Conservation (phyloP, 257 asterid species). For the Paraleonurus japonicus region DNA sequence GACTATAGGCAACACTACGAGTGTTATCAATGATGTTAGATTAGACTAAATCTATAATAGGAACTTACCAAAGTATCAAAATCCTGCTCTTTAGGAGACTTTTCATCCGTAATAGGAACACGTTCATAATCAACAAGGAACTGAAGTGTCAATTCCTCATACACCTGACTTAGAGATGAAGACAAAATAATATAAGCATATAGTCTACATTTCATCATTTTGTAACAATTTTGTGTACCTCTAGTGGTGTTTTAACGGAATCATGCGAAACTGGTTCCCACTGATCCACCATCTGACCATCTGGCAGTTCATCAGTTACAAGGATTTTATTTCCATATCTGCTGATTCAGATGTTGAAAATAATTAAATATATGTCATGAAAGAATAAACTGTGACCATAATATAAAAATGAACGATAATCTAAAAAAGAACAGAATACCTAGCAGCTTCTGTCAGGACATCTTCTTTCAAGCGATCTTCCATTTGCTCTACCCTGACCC, state of each 20-base stretch:
- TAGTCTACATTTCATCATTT: conserved; percentile 11
- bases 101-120: conserved; percentile 94
- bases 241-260: conserved; percentile 89
- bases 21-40: conserved; percentile 17
- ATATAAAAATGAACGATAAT: neutral
- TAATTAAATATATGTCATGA: conserved; percentile 21
- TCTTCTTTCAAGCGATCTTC: conserved; percentile 96
- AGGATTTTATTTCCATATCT: conserved; percentile 97
- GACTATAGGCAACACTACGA: conserved; percentile 4
- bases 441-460: conserved; percentile 80
- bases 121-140: conserved; percentile 95
- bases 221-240: conserved; percentile 49
- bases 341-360: conserved; percentile 39
- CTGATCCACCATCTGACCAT: conserved; percentile 99
- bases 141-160: conserved; percentile 69
- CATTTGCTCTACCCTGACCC: conserved; percentile 98
- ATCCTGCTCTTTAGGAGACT: conserved; percentile 96
- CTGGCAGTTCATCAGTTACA: conserved; percentile 97
- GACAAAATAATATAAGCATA: conserved; percentile 29
- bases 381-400: conserved; percentile 1
- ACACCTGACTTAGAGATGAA: conserved; percentile 63
- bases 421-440: conserved; percentile 42
- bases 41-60: conserved; percentile 17
- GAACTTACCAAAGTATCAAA: conserved; percentile 86
- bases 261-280: conserved; percentile 91